phyloP scores from a whole-genome alignment of 352 stramenopile genomes.

The Plasmopara viticola region DNA sequence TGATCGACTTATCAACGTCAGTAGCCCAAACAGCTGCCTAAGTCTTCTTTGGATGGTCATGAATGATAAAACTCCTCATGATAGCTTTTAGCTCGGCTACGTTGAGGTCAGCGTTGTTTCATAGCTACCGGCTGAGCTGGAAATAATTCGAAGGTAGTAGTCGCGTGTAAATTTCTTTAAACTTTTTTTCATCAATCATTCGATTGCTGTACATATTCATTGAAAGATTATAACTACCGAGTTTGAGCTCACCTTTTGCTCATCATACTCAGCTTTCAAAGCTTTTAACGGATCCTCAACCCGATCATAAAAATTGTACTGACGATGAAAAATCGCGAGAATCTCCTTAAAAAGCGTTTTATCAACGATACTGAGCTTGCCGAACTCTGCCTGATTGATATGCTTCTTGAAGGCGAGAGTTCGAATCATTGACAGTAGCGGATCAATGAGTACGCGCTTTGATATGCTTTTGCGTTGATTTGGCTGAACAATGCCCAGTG shows the following conservation, averaged over 20 bases:
- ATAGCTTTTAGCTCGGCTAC: conserved; percentile 14
- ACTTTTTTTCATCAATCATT: conserved; percentile 16
- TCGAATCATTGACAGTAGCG: conserved; percentile 8
- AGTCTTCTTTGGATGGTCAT: not conserved
- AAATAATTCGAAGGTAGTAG: conserved; percentile 11
- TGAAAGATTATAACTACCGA: not conserved
- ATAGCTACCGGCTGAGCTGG: conserved; percentile 14
- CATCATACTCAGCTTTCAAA: conserved; percentile 8
- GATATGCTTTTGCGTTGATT: not conserved
- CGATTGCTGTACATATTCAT: conserved; percentile 10
- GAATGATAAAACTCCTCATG: conserved; percentile 11
- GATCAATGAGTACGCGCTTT: conserved; percentile 7
- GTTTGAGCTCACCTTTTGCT: not conserved
- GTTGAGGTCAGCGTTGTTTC: conserved; percentile 16
- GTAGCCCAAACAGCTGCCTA: conserved; percentile 3
- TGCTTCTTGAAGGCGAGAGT: conserved; percentile 5
- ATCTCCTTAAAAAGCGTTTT: conserved; percentile 14
- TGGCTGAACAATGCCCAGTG: too few species aligned
- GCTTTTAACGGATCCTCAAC: conserved; percentile 2
- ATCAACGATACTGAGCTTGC: conserved; percentile 12
- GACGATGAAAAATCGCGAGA: conserved; percentile 2
- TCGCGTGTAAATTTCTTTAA: conserved; percentile 12
- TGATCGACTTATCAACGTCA: conserved; percentile 8
- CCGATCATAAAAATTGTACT: not conserved
- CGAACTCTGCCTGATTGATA: conserved; percentile 10